Conservation (phyloP, 1,139 yeast genomes). For the Sugiyamaella paludigena region DNA sequence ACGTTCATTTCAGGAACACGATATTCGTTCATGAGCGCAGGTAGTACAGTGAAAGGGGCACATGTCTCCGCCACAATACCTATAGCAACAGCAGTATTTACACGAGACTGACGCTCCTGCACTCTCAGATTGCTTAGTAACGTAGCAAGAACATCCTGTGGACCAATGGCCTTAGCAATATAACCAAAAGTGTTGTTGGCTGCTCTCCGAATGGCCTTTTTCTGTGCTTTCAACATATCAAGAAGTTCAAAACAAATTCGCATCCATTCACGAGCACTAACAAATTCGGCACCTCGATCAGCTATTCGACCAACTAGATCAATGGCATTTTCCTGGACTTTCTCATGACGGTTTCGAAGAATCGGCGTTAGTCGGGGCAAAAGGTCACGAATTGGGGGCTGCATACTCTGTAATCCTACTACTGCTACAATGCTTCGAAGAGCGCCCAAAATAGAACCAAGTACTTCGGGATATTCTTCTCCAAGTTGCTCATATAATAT, state of each 20-base stretch:
- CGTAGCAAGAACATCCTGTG: slow-evolving; percentile 88
- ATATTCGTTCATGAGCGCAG: slow-evolving; percentile 95
- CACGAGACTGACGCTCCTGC: slow-evolving; percentile 94
- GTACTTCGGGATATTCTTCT: slow-evolving; percentile 90
- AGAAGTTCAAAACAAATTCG: slow-evolving; percentile 87
- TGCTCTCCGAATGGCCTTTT: slow-evolving; percentile 72
- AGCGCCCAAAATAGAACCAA: slow-evolving; percentile 81
- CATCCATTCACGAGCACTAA: slow-evolving; percentile 97
- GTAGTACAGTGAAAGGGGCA: slow-evolving; percentile 91
- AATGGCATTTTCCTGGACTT: slow-evolving; percentile 85
- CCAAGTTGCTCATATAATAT: slow-evolving; percentile 89
- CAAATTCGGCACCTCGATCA: slow-evolving; percentile 75
- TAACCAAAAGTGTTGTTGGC: slow-evolving; percentile 91
- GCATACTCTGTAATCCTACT: slow-evolving; percentile 57
- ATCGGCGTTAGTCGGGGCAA: slow-evolving; percentile 91
- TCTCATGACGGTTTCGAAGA: slow-evolving; percentile 82
- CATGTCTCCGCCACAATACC: slow-evolving; percentile 96
- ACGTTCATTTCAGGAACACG: slow-evolving; percentile 90
- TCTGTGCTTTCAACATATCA: slow-evolving; percentile 85
- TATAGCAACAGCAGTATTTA: slow-evolving; percentile 96
- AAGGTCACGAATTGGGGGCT: slow-evolving; percentile 82
- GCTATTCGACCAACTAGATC: slow-evolving; percentile 83
- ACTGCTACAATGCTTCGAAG: slow-evolving; percentile 52
- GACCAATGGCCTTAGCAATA: slow-evolving; percentile 92
- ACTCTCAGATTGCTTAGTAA: slow-evolving; percentile 80